Conservation (phyloP, 495 filamentous ascomycete genomes). For the Podospora fimiseda region DNA sequence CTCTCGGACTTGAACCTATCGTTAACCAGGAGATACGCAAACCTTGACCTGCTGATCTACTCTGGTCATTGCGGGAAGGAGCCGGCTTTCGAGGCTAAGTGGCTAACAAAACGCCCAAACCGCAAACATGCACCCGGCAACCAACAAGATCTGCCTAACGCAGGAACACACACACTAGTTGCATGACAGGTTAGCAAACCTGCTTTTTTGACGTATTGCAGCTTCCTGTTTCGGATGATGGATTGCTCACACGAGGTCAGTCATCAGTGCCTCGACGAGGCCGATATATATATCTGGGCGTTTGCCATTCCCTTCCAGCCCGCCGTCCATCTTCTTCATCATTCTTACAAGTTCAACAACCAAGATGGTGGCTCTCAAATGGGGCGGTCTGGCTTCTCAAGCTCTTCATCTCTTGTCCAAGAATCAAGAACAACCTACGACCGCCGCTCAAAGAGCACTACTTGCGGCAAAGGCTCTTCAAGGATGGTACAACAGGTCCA, state of each 20-base stretch:
- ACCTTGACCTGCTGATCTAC: neutral
- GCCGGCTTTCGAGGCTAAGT: neutral
- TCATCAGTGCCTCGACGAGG: neutral
- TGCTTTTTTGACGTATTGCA: neutral
- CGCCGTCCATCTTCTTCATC: neutral
- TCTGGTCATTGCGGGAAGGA: neutral
- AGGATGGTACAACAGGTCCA: conserved; percentile 54
- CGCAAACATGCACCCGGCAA: neutral
- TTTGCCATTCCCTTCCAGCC: neutral
- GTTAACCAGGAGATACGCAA: no score
- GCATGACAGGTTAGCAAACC: neutral
- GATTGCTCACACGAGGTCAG: neutral
- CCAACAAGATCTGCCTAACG: neutral
- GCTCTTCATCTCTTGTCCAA: conserved; percentile 32
- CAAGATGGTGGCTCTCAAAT: conserved; percentile 27
- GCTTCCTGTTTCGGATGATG: conserved; percentile 1
- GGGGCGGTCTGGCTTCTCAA: conserved; percentile 33
- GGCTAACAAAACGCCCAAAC: no score
- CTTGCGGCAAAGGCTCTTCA: conserved; percentile 48
- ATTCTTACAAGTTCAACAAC: neutral
- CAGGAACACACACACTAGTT: neutral
- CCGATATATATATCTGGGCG: no score
- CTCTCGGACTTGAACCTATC: neutral
- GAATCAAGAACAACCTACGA: conserved; percentile 15
- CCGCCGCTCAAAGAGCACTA: conserved; percentile 33